Evolutionary conservation across 164 flowering plant species (phyloP).

Genomic region (Chloranthus sessilifolius): DNA sequence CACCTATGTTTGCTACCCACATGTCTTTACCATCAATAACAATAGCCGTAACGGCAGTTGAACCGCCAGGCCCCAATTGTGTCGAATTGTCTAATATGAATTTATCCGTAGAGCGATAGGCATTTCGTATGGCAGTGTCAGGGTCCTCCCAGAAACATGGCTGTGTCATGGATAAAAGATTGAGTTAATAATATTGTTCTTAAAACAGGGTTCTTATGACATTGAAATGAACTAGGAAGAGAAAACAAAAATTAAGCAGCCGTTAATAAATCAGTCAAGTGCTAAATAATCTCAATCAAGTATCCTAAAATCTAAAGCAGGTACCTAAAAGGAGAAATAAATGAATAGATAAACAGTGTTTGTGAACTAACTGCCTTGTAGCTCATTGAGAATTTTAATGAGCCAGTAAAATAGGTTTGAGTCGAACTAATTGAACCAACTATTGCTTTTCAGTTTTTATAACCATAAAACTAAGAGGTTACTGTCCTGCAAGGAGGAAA

Average conservation of each 20-base stretch:
- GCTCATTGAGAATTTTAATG: no score
- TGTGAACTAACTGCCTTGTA: no score
- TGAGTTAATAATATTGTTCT: neutral
- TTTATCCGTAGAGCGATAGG: slow-evolving; percentile 51
- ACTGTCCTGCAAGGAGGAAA: no score
- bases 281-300: no score
- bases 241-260: neutral
- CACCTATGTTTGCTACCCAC: slow-evolving; percentile 67
- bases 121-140: slow-evolving; percentile 40
- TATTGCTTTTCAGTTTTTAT: no score
- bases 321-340: neutral
- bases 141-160: slow-evolving; percentile 62
- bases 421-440: no score
- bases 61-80: slow-evolving; percentile 62
- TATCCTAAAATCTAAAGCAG: neutral
- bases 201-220: neutral
- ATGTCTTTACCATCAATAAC: slow-evolving; percentile 54
- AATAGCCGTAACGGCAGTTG: slow-evolving; percentile 74
- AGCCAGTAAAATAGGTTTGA: no score
- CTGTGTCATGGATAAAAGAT: slow-evolving; percentile 22
- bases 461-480: no score
- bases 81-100: slow-evolving; percentile 40
- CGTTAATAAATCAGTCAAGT: no score
- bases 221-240: no score
- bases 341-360: neutral